These are phyloP conservation scores for Oryza australiensis DNA, from an alignment of 176 grass and related monocot genomes.

Conservation along the genomic window DNA sequence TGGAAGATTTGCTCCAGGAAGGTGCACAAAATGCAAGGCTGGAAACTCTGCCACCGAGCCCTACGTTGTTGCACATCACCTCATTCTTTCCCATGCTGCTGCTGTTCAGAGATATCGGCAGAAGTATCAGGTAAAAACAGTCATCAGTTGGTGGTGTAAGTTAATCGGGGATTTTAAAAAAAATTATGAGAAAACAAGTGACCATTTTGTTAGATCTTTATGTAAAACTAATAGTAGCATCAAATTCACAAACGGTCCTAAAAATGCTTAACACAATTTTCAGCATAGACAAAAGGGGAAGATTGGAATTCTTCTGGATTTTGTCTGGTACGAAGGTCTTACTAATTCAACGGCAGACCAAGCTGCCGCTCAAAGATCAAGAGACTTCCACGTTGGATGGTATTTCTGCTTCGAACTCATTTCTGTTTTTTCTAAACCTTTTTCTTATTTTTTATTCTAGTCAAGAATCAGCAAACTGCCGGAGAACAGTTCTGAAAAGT, in stretches of 20 bases:
- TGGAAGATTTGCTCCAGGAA: slow-evolving; percentile 47
- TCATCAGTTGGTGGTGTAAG: too few relatives aligned
- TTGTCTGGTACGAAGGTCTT: slow-evolving; percentile 67
- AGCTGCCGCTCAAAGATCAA: slow-evolving; percentile 61
- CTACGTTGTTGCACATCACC: slow-evolving; percentile 56
- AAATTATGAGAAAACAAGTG: too few relatives aligned
- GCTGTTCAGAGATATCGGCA: slow-evolving; percentile 56
- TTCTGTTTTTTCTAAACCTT: neutral
- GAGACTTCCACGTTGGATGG: slow-evolving; percentile 72
- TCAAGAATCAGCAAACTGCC: too few relatives aligned
- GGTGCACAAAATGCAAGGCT: slow-evolving; percentile 44
- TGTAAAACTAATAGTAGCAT: too few relatives aligned
- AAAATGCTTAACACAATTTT: neutral
- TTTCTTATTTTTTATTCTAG: neutral
- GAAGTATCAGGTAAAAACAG: slow-evolving; percentile 55
- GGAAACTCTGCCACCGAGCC: slow-evolving; percentile 59
- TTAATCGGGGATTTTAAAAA: too few relatives aligned
- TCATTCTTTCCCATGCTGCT: slow-evolving; percentile 60
- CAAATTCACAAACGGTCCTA: neutral
- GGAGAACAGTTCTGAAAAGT: too few relatives aligned
- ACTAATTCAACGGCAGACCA: slow-evolving; percentile 46
- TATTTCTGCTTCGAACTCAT: slow-evolving; percentile 20
- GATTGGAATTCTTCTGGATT: slow-evolving; percentile 66
- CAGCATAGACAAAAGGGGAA: slow-evolving; percentile 48
- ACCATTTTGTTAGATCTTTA: too few relatives aligned